Base-by-base conservation (phyloP, 176 grass and related monocot species). In the Zoysia japonica region DNA sequence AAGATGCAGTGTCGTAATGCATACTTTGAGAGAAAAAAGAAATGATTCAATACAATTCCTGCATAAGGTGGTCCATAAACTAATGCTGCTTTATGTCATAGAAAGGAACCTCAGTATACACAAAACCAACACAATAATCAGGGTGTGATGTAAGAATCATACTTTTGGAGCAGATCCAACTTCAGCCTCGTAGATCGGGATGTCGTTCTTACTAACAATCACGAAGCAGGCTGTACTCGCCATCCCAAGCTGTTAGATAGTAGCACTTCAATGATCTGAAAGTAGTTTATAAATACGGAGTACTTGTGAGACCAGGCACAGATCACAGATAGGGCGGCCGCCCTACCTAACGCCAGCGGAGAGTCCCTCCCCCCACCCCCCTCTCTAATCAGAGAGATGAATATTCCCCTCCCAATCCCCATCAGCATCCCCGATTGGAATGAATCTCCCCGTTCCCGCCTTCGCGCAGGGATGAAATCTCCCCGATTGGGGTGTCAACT, bases 151-250 rank as follows among this genome's bases (percentile, higher is more conserved):
- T 36, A 35, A 10, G 11, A 11, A 35, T 2, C 59, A 61, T 90
- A 92, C 91, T 75, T 89, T 97, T 48, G 80, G 76, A 47, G 85
- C 83, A 61, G 85, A 97, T 47, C 89, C 89, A 82, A 94, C 83
- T 94, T 94, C 89, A 90, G 89, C 89, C 78, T 92, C 85, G 41
- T 92, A 97, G 35, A 92, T 85, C 15, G 85, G 91, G 71, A 97
- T 92, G 74, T 92, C 87, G 50, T 97, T 92, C 67, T 87, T 94
- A 72, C 85, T 85, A 55, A 92, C 83, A 54, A 97, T 88, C 38
- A 89, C 78, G 16, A 97, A 97, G 77, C 91, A 92, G 7, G 87
- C 80, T 6, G 80, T 90, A 61, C 59, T 93, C 2, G 80, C 91
- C 91, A 97, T 92, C 67, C 76, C 59, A 68, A 72, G 57, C 3